Conservation (phyloP, 1,284 basidiomycete genomes). For the Heterobasidion occidentale region DNA sequence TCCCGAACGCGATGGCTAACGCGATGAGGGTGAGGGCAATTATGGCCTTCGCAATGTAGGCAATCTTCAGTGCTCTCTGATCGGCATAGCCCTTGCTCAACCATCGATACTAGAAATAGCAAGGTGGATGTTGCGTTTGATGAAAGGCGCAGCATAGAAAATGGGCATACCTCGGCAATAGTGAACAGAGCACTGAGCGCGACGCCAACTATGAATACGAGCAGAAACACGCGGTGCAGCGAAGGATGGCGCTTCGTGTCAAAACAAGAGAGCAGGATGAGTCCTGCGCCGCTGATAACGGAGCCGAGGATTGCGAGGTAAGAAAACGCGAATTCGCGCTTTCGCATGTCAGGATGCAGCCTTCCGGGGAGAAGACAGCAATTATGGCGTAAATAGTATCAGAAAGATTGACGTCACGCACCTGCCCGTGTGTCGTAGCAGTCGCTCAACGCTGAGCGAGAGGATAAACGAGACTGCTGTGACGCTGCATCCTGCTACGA, state of each 20-base stretch:
- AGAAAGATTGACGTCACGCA: constrained; percentile 15
- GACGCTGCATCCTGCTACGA: constrained; percentile 51
- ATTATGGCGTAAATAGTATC: too few species aligned
- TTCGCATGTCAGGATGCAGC: constrained; percentile 49
- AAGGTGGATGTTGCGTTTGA: background rate
- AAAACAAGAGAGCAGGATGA: constrained; percentile 28
- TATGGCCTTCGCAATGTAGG: constrained; percentile 54
- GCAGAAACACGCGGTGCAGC: constrained; percentile 18
- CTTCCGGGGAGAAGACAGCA: constrained; percentile 26
- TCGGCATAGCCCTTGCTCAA: constrained; percentile 47
- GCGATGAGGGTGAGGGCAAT: constrained; percentile 50
- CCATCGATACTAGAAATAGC: constrained; percentile 47
- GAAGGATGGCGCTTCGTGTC: constrained; percentile 17
- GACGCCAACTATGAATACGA: constrained; percentile 29
- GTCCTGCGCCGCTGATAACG: constrained; percentile 47
- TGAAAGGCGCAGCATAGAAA: constrained; percentile 1
- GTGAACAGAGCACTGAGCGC: constrained; percentile 65
- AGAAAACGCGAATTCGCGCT: constrained; percentile 45
- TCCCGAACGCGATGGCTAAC: constrained; percentile 54
- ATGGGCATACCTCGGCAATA: constrained; percentile 45
- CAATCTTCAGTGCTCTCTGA: constrained; percentile 36
- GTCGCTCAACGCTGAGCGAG: constrained; percentile 50
- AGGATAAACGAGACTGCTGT: constrained; percentile 56
- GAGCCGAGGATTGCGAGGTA: constrained; percentile 51
- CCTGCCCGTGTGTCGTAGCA: constrained; percentile 56